Evolutionary conservation across 2,329 filamentous ascomycete species (phyloP), one percentile per base, ranked within the genome.

Genomic region (Grosmannia huntii): DNA sequence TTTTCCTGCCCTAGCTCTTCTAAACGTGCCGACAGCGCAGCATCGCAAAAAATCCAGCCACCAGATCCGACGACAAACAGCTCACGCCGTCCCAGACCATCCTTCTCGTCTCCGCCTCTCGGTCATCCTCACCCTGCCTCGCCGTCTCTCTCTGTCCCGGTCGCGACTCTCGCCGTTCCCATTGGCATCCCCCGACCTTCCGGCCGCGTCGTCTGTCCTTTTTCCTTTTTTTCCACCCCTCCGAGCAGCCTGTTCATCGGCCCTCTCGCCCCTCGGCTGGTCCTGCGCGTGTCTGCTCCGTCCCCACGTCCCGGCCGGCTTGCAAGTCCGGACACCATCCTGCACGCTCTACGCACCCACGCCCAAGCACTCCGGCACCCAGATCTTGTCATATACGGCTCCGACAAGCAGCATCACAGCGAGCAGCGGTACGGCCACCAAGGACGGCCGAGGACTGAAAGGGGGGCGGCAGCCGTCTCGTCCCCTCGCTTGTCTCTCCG

Each of bases 1-100:
- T 23, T 54, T 54, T 55, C 36, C 41, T 46, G 53, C 53, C 53
- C 53, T 55, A 55, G 53, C 53, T 48, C 51, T 38, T 54, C 52
- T 54, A 23, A 25, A 33, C 28, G 14, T 53, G 59, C 58, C 58
- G 58, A 60, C 48, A 55, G 52, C 59, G 59, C 56, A 60, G 59
- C 56, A 56, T 53, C 48, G 21, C 38, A 53, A 54, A 57, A 52
- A 54, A 55, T 55, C 52, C 55, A 57, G 55, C 58, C 53, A 55
- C 58, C 54, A 56, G 33, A 38, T 10, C 53, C 33, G 31, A 44
- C 36, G 23, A 23, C 53, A 44, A 53, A 23, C 53, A 38, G 53
- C 53, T 44, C 36, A 44, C 21, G 23, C 53, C 14, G 6, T 44
- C 19, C 11, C 21, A 4, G 21, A n/a, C 53, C 33, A 27, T 28